Evolutionary conservation across 2,329 filamentous ascomycete species (phyloP), one percentile per base, ranked within the genome.

Genomic region (Scytalidium lignicola): DNA sequence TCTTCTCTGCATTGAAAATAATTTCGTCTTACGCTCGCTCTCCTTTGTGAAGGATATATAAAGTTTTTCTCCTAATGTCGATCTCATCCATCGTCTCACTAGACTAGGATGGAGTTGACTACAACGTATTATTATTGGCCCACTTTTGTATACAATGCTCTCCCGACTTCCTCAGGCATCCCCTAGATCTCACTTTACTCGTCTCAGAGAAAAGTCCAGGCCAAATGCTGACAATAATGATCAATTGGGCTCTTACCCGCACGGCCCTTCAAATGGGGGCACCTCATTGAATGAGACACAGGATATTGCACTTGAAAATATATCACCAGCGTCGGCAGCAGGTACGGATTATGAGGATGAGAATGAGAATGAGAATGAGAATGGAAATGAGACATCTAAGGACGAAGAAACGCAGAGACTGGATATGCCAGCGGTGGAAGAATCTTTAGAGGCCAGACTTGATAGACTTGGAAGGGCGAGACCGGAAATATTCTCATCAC

Each of bases 401-500:
- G 7, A 37, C n/a, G 6, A 4, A 15, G 12, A 37, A 5, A 17
- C 5, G 32, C 5, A 17, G 5, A 17, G 7, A 13, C 4, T 37
- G 29, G 51, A 47, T 21, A 43, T 46, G 10, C 50, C 48, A 26
- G 29, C 42, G 23, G 39, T 56, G 8, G 62, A 65, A 47, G 64
- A 65, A 52, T 58, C 62, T 13, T 32, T 51, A 19, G 53, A 63
- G 50, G 55, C 59, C 10, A 60, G 64, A 29, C 67, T 85, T 42
- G 76, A 83, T 55, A 70, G 74, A 20, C 65, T 85, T 2, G 82
- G 81, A 18, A 71, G 79, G 53, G 70, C 81, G 60, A 70, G 80
- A 37, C 82, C 82, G 5, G 65, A 72, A 9, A 68, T 67, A 23
- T 83, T 84, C 61, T 61, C 63, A 6, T 73, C 73, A 1, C 56